These are phyloP conservation scores for Pythium myriotylum DNA, from an alignment of 352 stramenopile genomes.

Conservation along the genomic window DNA sequence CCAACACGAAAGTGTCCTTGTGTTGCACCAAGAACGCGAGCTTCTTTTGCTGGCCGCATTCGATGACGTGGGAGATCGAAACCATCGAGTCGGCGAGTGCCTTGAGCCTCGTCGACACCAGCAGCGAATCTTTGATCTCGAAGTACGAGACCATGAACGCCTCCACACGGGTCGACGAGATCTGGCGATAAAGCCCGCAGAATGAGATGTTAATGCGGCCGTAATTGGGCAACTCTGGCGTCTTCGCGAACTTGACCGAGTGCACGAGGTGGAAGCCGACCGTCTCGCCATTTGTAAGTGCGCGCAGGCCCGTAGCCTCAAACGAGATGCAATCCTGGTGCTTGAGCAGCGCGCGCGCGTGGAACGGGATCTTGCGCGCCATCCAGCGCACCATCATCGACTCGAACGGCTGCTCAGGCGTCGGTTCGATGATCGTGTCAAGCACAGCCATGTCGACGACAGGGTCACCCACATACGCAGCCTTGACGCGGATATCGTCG, in stretches of 20 bases:
- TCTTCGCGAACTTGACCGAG: conserved; percentile 58
- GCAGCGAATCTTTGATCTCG: conserved; percentile 25
- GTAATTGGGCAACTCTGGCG: conserved; percentile 35
- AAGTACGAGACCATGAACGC: background rate
- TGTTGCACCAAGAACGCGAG: background rate
- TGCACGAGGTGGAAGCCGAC: conserved; percentile 67
- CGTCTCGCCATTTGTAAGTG: conserved; percentile 6
- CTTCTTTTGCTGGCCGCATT: no score
- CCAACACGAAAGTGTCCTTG: background rate
- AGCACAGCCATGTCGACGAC: conserved; percentile 50
- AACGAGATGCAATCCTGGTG: conserved; percentile 61
- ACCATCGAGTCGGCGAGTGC: conserved; percentile 38
- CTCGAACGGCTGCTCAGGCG: conserved; percentile 45
- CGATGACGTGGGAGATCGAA: conserved; percentile 17
- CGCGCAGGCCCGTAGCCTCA: conserved; percentile 45
- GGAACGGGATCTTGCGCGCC: conserved; percentile 46
- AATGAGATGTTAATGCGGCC: conserved; percentile 54
- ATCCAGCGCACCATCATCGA: conserved; percentile 63
- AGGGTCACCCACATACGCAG: conserved; percentile 46
- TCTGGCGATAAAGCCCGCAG: conserved; percentile 49
- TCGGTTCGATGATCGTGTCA: conserved; percentile 42
- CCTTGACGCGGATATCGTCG: conserved; percentile 57
- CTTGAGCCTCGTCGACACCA: conserved; percentile 36
- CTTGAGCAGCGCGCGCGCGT: conserved; percentile 40
- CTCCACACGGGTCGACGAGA: background rate